Evolutionary conservation across 345 rosid species (phyloP).

Genomic region (Eutrema yunnanense): DNA sequence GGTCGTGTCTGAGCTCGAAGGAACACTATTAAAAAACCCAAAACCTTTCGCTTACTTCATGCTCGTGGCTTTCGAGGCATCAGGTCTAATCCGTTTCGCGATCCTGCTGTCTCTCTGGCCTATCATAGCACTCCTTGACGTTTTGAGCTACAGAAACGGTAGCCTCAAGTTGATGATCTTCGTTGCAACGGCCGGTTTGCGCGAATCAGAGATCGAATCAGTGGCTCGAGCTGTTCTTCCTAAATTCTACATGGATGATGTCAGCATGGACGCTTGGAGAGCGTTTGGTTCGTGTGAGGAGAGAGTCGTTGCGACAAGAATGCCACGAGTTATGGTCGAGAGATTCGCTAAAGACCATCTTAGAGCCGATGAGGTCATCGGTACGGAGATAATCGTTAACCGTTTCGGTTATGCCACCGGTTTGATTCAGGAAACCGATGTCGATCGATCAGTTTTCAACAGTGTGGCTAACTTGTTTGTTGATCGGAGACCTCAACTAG

Average conservation of each 20-base stretch:
- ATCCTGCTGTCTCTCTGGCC: conserved; percentile 61
- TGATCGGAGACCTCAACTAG: conserved; percentile 44
- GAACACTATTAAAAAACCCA: conserved; percentile 53
- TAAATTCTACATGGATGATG: conserved; percentile 75
- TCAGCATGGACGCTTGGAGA: conserved; percentile 66
- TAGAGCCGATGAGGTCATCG: conserved; percentile 69
- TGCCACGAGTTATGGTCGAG: conserved; percentile 76
- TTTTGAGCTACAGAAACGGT: conserved; percentile 35
- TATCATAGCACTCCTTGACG: conserved; percentile 45
- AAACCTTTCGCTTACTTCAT: conserved; percentile 77
- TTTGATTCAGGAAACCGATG: conserved; percentile 29
- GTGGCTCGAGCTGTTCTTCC: conserved; percentile 90
- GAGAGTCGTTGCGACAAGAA: conserved; percentile 66
- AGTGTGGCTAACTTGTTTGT: conserved; percentile 43
- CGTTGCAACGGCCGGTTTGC: conserved; percentile 54
- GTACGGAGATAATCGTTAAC: conserved; percentile 55
- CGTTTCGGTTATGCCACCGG: conserved; percentile 72
- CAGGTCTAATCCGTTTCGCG: conserved; percentile 70
- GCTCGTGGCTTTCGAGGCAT: conserved; percentile 84
- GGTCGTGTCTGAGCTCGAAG: conserved; percentile 76
- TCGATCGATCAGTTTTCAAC: conserved; percentile 17
- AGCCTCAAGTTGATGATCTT: conserved; percentile 68
- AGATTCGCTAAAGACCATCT: conserved; percentile 72
- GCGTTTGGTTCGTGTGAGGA: conserved; percentile 49
- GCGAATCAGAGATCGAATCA: conserved; percentile 57